Percentiles rank a stretch among this genome's conserved stretches.
These are phyloP conservation scores for Wickerhamiella pararugosa DNA, from an alignment of 1,139 yeast genomes.

Conservation along the genomic window DNA sequence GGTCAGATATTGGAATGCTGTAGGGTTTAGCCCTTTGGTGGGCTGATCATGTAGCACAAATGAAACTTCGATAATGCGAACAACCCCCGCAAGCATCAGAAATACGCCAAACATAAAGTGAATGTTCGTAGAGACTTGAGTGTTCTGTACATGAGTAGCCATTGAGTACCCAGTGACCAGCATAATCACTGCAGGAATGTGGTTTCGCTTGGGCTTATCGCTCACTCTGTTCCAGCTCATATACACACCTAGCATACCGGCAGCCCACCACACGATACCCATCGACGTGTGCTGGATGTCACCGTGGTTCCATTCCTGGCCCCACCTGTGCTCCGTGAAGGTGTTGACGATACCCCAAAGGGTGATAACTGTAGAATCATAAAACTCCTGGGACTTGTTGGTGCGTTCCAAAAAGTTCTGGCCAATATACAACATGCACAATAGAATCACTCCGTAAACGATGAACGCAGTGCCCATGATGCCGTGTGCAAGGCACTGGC, in stretches of 20 bases:
- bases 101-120: constrained; percentile 76
- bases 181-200: constrained; percentile 65
- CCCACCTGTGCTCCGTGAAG: constrained; percentile 94
- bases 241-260: constrained; percentile 73
- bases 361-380: constrained; percentile 67
- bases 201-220: constrained; percentile 37
- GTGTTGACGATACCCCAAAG: constrained; percentile 88
- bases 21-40: constrained; percentile 32
- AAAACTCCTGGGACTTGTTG: constrained; percentile 64
- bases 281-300: constrained; percentile 80
- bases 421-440: constrained; percentile 45
- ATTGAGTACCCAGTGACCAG: constrained; percentile 88
- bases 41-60: constrained; percentile 43
- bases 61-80: constrained; percentile 62
- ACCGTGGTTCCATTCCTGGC: constrained; percentile 76
- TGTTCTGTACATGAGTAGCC: constrained; percentile 73
- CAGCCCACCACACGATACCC: constrained; percentile 96
- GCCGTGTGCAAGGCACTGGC: constrained; percentile 94
- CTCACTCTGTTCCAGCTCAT: constrained; percentile 42
- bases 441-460: constrained; percentile 56
- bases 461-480: constrained; percentile 89
- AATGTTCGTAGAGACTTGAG: constrained; percentile 65
- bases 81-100: constrained; percentile 61
- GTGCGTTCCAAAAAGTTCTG: constrained; percentile 26
- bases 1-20: constrained; percentile 69